Evolutionary conservation across 768 basidiomycete genomes (phyloP).

Genomic region (Kwoniella botswanensis): DNA sequence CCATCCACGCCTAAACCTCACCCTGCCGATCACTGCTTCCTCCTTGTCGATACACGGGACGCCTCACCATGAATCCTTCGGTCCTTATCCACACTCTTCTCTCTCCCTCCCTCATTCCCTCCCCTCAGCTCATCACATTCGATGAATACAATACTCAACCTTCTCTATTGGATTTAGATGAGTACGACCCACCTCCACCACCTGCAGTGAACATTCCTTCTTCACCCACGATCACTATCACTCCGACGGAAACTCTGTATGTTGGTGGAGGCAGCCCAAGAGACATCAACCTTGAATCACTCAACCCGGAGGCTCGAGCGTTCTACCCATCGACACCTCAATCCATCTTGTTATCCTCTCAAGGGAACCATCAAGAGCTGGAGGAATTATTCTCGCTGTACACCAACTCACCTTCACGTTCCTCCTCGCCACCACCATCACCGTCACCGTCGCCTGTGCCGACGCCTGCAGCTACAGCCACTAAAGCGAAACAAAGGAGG

Average conservation of each 20-base stretch:
- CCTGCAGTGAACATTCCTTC: too few species aligned
- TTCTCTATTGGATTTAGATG: background rate
- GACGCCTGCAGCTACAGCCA: background rate
- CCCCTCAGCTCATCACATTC: background rate
- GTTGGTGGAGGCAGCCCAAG: background rate
- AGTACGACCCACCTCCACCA: background rate
- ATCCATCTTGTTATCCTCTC: background rate
- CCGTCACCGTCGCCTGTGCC: too few species aligned
- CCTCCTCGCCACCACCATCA: background rate
- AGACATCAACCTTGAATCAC: background rate
- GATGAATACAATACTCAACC: background rate
- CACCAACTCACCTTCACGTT: background rate
- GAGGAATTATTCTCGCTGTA: background rate
- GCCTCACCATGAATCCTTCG: background rate
- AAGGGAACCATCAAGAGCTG: background rate
- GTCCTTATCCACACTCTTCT: background rate
- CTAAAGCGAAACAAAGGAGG: background rate
- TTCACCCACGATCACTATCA: background rate
- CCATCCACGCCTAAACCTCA: too few species aligned
- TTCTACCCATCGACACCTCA: constrained; percentile 1
- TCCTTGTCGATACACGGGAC: too few species aligned
- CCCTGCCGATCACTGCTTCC: too few species aligned
- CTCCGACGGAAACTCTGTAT: background rate
- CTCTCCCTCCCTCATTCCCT: background rate
- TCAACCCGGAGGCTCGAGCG: background rate